phyloP scores from a whole-genome alignment of 2,329 filamentous ascomycete species.

The Teratosphaeria destructans region DNA sequence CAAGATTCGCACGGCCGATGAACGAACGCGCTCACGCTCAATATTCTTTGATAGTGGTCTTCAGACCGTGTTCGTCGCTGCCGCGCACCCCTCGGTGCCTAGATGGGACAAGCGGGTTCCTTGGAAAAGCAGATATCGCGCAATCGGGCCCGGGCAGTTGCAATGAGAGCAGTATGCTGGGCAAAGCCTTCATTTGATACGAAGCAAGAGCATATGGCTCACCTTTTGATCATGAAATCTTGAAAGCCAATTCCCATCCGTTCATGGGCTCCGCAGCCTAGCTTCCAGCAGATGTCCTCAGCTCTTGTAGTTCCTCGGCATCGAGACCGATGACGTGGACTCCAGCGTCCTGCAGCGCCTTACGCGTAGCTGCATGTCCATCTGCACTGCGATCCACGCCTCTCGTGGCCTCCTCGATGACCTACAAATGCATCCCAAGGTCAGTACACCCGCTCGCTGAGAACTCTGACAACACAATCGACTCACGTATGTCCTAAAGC shows the following conservation, averaged over 20 bases:
- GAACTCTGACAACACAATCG: neutral
- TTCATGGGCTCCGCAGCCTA: neutral
- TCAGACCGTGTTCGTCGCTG: too few species aligned
- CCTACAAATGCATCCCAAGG: neutral
- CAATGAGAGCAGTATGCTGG: neutral
- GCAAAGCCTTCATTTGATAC: neutral
- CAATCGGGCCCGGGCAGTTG: neutral
- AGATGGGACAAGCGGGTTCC: too few species aligned
- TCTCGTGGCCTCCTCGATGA: conserved; percentile 63
- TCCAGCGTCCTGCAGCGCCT: conserved; percentile 47
- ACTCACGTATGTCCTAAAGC: conserved; percentile 61
- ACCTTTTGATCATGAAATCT: neutral
- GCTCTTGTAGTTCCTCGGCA: neutral
- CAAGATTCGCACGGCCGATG: too few species aligned
- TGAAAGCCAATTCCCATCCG: neutral
- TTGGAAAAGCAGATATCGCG: neutral
- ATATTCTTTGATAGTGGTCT: too few species aligned
- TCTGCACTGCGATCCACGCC: conserved; percentile 54
- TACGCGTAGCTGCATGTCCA: conserved; percentile 42
- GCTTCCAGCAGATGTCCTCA: neutral
- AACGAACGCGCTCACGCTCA: too few species aligned
- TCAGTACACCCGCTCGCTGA: neutral
- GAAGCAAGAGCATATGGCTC: neutral
- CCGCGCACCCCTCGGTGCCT: too few species aligned
- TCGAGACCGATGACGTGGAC: conserved; percentile 46